Percentiles rank a stretch among this genome's conserved stretches.
These are phyloP conservation scores for Sporisorium graminicola DNA, from an alignment of 1,284 basidiomycete species.

Conservation along the genomic window DNA sequence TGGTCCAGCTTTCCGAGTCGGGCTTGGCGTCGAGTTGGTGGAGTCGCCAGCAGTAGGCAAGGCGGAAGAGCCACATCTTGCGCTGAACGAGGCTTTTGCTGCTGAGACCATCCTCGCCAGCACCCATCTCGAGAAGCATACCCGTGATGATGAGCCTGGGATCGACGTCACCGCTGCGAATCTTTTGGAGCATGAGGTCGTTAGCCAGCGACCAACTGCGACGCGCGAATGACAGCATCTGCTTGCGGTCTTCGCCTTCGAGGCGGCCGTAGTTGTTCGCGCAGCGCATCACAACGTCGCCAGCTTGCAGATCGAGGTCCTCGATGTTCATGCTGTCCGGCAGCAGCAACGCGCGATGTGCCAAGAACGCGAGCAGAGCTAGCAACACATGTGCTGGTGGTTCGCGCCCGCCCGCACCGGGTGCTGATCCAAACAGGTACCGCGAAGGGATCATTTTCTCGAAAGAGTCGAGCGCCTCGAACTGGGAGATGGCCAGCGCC, in stretches of 20 bases:
- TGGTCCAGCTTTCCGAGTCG: constrained; percentile 42
- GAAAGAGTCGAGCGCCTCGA: constrained; percentile 55
- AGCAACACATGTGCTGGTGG: constrained; percentile 54
- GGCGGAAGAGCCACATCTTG: constrained; percentile 54
- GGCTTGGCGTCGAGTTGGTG: constrained; percentile 50
- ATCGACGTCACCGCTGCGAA: constrained; percentile 54
- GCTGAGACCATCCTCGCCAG: constrained; percentile 56
- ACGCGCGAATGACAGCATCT: constrained; percentile 56
- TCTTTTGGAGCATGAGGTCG: constrained; percentile 54
- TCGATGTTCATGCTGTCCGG: constrained; percentile 53
- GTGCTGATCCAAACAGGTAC: constrained; percentile 51
- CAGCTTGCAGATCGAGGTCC: constrained; percentile 55
- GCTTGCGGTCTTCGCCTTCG: constrained; percentile 48
- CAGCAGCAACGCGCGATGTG: constrained; percentile 54
- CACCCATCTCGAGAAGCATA: constrained; percentile 53
- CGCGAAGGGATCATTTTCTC: constrained; percentile 58
- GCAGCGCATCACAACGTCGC: constrained; percentile 45
- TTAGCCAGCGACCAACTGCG: constrained; percentile 55
- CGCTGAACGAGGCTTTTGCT: constrained; percentile 44
- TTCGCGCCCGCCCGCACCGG: constrained; percentile 26
- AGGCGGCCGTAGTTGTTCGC: constrained; percentile 50
- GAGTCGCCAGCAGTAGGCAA: constrained; percentile 53
- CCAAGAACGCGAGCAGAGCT: constrained; percentile 55
- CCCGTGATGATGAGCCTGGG: constrained; percentile 51
- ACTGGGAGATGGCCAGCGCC: constrained; percentile 57